phyloP scores from a whole-genome alignment of 2,329 filamentous ascomycete genomes.

The Taxawa tesnikishii region DNA sequence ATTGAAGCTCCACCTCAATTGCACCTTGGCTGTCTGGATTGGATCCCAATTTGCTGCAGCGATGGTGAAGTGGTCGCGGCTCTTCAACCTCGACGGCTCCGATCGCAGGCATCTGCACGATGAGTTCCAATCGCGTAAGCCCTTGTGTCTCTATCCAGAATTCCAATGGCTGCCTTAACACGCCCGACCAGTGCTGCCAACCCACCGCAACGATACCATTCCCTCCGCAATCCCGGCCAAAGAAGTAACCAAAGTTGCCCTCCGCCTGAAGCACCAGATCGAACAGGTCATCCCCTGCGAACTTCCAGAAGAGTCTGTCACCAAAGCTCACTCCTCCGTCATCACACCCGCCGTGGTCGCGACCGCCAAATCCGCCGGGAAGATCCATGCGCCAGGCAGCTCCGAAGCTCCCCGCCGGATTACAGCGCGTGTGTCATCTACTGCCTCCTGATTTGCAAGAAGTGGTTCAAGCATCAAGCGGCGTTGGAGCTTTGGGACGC shows the following conservation, averaged over 20 bases:
- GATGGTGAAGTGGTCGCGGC: conserved; percentile 27
- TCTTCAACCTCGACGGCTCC: conserved; percentile 23
- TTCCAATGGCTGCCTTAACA: conserved; percentile 1
- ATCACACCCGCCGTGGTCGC: conserved; percentile 70
- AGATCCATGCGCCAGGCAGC: conserved; percentile 12
- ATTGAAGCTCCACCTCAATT: too few relatives aligned
- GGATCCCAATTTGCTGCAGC: too few relatives aligned
- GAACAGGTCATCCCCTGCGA: conserved; percentile 86
- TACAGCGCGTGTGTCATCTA: conserved; percentile 72
- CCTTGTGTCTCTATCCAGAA: too few relatives aligned
- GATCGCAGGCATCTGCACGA: conserved; percentile 27
- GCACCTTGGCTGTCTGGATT: too few relatives aligned
- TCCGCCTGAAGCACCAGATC: conserved; percentile 82
- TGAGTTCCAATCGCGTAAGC: conserved; percentile 27
- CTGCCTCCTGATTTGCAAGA: conserved; percentile 61
- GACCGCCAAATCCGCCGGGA: conserved; percentile 70
- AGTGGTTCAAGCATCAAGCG: conserved; percentile 72
- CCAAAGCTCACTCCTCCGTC: conserved; percentile 68
- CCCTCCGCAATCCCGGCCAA: conserved; percentile 61
- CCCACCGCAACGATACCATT: conserved; percentile 44
- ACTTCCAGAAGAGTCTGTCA: conserved; percentile 63
- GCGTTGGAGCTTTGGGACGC: conserved; percentile 82
- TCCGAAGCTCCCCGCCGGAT: conserved; percentile 40
- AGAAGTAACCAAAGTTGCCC: conserved; percentile 78
- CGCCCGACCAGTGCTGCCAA: conserved; percentile 49